A percentile compares a stretch with the other conserved stretches of the same genome.
Evolutionary conservation across 305 asterid species (phyloP).

Genomic region (Fraxinus latifolia): DNA sequence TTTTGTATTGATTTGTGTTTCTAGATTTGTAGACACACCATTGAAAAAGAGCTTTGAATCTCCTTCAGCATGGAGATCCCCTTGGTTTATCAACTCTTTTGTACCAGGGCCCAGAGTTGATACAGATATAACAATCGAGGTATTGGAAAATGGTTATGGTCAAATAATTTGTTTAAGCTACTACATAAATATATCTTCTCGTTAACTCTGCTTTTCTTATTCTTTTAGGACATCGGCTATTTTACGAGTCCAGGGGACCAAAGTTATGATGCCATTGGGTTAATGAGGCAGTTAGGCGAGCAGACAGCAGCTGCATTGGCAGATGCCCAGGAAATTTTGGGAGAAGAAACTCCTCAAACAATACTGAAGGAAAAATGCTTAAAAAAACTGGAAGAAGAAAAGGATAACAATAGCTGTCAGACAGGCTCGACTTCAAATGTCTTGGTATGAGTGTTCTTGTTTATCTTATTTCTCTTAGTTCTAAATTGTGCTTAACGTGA

Average conservation of each 20-base stretch:
- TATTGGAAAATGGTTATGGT: constrained; percentile 21
- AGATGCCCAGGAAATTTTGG: constrained; percentile 84
- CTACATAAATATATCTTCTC: background rate
- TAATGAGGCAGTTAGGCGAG: constrained; percentile 91
- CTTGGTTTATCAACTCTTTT: constrained; percentile 64
- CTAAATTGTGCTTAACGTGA: background rate
- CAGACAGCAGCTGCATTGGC: constrained; percentile 89
- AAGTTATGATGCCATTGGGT: constrained; percentile 84
- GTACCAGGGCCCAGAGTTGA: constrained; percentile 69
- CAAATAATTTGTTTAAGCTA: constrained; percentile 5
- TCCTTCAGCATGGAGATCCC: constrained; percentile 90
- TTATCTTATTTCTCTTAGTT: background rate
- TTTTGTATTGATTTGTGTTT: background rate
- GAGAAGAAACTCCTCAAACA: constrained; percentile 83
- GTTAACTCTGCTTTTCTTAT: background rate
- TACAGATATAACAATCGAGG: constrained; percentile 74
- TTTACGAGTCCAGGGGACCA: constrained; percentile 73
- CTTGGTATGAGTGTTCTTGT: constrained; percentile 41
- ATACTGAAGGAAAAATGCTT: constrained; percentile 56
- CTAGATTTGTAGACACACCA: constrained; percentile 64
- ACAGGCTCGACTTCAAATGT: constrained; percentile 38
- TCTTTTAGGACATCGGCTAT: constrained; percentile 73
- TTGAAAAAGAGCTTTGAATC: constrained; percentile 68
- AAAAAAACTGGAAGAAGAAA: constrained; percentile 33
- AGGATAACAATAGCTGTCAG: constrained; percentile 30